Evolutionary conservation across 208 protist species (phyloP), one percentile per base, ranked within the genome.

Genomic region (Trypanosoma caninum): DNA sequence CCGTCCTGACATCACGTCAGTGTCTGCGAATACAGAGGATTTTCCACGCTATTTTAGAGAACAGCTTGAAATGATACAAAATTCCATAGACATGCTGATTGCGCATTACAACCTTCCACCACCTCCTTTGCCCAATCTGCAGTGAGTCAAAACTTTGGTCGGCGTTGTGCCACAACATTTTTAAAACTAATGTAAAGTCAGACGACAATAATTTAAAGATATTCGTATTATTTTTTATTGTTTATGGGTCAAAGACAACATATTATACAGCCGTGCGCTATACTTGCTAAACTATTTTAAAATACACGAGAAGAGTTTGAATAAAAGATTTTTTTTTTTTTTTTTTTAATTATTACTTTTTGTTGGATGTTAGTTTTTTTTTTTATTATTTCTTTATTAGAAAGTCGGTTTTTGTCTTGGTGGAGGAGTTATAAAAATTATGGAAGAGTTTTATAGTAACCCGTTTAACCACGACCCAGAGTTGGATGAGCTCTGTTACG

Each of bases 61-160:
- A 23, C 78, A 93, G 62, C 57, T 93, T n/a, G 76, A 78, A 38
- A 59, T 84, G 67, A 83, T 93, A 59, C 83, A 91, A 56, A 80
- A 81, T 60, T 82, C 81, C 3, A 82, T 93, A 58, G 87, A 93
- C 51, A 87, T 89, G 74, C 74, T 93, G 34, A 93, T 93, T 69
- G 58, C 79, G 1, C 80, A 83, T 1, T 93, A 93, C 65, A 88
- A 93, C 68, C 74, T 93, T 4, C 87, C 87, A 11, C 87, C 87
- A 11, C 82, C 86, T 13, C 86, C 86, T 13, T 48, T 58, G 31
- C 34, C 59, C 13, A 18, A 20, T 10, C n/a, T 34, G 28, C 7
- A 37, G 40, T 51, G 27, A 51, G 34, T 10, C 23, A 13, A n/a
- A n/a, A 8, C 6, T 58, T 18, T 20, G 16, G 30, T 44, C 6